A percentile compares a stretch with the other conserved stretches of the same genome.
Evolutionary conservation across 495 filamentous ascomycete genomes (phyloP).

Genomic region (Hyaloscypha finlandica): DNA sequence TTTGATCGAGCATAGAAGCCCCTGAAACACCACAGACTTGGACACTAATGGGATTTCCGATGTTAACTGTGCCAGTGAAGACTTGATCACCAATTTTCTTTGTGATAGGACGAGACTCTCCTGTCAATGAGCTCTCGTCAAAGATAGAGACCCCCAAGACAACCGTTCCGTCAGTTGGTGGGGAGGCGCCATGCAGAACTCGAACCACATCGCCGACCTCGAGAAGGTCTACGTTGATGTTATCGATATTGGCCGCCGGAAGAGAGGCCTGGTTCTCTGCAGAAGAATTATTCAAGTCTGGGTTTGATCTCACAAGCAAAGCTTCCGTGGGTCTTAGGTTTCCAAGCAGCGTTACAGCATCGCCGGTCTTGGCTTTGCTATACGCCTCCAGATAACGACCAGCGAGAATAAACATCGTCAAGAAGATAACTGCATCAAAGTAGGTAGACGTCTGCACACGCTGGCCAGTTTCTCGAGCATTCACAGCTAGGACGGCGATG

Average conservation of each 20-base stretch:
- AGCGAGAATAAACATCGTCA: slow-evolving; percentile 88
- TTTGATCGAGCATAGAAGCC: slow-evolving; percentile 87
- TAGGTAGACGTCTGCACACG: slow-evolving; percentile 64
- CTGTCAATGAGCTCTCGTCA: slow-evolving; percentile 88
- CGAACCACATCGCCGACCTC: slow-evolving; percentile 81
- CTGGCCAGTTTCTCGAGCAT: slow-evolving; percentile 28
- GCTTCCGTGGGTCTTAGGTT: slow-evolving; percentile 84
- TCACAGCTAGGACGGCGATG: slow-evolving; percentile 71
- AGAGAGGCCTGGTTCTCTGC: slow-evolving; percentile 4
- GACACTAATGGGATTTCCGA: slow-evolving; percentile 69
- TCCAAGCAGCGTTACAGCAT: slow-evolving; percentile 79
- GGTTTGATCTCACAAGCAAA: slow-evolving; percentile 55
- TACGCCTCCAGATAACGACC: slow-evolving; percentile 84
- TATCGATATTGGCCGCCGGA: background rate
- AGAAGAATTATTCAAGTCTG: slow-evolving; percentile 1
- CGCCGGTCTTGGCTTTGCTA: slow-evolving; percentile 88
- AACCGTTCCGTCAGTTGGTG: slow-evolving; percentile 79
- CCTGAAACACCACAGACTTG: slow-evolving; percentile 70
- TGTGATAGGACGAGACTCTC: slow-evolving; percentile 80
- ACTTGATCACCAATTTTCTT: slow-evolving; percentile 73
- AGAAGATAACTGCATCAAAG: slow-evolving; percentile 92
- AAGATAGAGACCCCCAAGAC: slow-evolving; percentile 67
- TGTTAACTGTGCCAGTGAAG: slow-evolving; percentile 86
- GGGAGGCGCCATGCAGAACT: slow-evolving; percentile 77
- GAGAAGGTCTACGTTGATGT: slow-evolving; percentile 63